phyloP scores from a whole-genome alignment of 2,329 filamentous ascomycete species.

The Calonectria pseudoreteaudii region DNA sequence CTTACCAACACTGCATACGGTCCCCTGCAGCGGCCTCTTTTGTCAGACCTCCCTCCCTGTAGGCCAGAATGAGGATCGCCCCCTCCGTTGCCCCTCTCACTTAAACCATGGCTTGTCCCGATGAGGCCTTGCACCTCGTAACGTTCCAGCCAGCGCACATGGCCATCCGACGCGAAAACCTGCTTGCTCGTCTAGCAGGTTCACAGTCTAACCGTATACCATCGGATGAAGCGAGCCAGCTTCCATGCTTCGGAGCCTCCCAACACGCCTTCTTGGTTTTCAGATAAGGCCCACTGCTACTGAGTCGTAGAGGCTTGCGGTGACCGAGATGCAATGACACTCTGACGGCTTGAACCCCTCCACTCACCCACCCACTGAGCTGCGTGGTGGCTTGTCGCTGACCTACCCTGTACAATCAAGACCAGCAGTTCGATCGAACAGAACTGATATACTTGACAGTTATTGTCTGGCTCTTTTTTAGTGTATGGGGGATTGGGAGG shows the following conservation, averaged over 20 bases:
- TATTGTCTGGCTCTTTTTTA: neutral
- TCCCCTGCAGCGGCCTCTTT: conserved; percentile 3
- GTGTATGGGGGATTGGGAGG: neutral
- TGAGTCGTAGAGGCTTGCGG: neutral
- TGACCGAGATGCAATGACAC: conserved; percentile 3
- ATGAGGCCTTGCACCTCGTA: conserved; percentile 5
- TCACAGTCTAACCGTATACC: neutral
- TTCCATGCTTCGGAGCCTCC: neutral
- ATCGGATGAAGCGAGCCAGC: neutral
- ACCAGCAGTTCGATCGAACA: neutral
- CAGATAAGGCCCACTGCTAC: neutral
- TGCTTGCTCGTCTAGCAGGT: conserved; percentile 3
- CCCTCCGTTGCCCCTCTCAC: neutral
- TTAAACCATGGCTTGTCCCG: neutral
- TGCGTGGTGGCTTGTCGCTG: conserved; percentile 7
- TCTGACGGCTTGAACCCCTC: conserved; percentile 9
- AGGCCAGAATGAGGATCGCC: conserved; percentile 11
- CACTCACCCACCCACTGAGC: neutral
- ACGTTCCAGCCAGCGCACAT: neutral
- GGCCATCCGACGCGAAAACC: neutral
- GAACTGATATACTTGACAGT: neutral
- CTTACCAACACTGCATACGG: neutral
- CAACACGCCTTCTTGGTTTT: neutral
- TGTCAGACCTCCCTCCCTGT: neutral
- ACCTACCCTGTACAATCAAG: conserved; percentile 12